Base-by-base conservation (phyloP, 2,329 filamentous ascomycete genomes). In the Talaromyces sp. region DNA sequence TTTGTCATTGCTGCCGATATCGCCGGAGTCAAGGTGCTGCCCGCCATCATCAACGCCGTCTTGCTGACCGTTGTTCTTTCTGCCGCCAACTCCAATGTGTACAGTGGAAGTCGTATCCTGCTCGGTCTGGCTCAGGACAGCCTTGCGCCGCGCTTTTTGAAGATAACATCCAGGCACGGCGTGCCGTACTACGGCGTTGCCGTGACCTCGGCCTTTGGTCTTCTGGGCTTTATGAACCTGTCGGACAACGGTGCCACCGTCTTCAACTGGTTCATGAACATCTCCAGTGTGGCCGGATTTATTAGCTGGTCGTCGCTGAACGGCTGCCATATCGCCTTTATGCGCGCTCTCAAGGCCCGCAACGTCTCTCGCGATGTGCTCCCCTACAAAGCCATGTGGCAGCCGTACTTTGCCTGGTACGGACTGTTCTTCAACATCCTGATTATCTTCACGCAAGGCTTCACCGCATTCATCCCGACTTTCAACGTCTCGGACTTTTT, bases 21-120 rank as follows among this genome's bases (percentile, higher is more conserved):
- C 27, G 88, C 88, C 33, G 88, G 88, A 44, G 85, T 91, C 62
- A 77, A 78, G 6, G 82, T 85, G 3, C 83, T 91, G 4, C 84
- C 86, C 5, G 79, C 85, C 67, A 87, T 93, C 70, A 87, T 94
- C 80, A 94, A 94, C 74, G 89, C 86, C 14, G 87, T 92, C 9
- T 84, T 94, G 12, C 80, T 94, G 28, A 91, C 89, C 0, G 90
- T 89, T 3, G 90, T 92, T 6, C 85, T 92, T 66, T 91, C 89
- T 0, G 90, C 90, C 6, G 90, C 89, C 65, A 91, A 90, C 76
- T 89, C 89, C 18, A 90, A 90, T 76, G 83, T 92, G 62, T 91
- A 90, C 77, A 89, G 87, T 42, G 87, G 86, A 64, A 88, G 85
- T 61, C 87, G 89, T 31, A 87, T 89, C 50, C 80, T 91, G 44